Evolutionary conservation across 495 filamentous ascomycete species (phyloP).

Genomic region (Talaromyces trachyspermus): DNA sequence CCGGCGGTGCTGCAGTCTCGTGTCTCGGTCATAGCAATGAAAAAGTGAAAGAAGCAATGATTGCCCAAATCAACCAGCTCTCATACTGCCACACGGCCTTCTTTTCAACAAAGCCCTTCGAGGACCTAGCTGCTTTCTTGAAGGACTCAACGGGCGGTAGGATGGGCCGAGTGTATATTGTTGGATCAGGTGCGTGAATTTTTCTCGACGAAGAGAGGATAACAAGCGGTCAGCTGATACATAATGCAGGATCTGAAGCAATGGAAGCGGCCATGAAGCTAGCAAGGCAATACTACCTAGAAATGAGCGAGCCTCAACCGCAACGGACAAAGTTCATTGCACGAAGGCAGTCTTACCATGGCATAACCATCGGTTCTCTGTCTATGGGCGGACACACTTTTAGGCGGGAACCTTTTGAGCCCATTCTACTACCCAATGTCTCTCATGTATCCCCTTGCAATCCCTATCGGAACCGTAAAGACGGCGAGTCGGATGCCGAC

Average conservation of each 20-base stretch:
- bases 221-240: not conserved
- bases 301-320: constrained; percentile 39
- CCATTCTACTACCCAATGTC: constrained; percentile 53
- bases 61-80: constrained; percentile 40
- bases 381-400: constrained; percentile 54
- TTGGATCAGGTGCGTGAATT: constrained; percentile 58
- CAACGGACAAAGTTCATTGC: constrained; percentile 56
- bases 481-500: constrained; percentile 36
- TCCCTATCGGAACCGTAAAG: constrained; percentile 49
- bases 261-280: constrained; percentile 63
- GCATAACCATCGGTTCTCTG: constrained; percentile 62
- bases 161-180: constrained; percentile 37
- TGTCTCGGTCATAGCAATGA: constrained; percentile 44
- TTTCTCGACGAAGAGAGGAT: too few species aligned
- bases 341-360: constrained; percentile 66
- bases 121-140: constrained; percentile 37
- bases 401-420: constrained; percentile 58
- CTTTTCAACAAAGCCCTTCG: constrained; percentile 40
- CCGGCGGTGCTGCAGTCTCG: constrained; percentile 43
- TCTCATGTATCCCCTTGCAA: constrained; percentile 65
- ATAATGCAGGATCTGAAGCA: constrained; percentile 55
- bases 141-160: constrained; percentile 39
- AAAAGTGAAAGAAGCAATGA: constrained; percentile 37
- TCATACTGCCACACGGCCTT: constrained; percentile 48
- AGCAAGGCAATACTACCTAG: constrained; percentile 54